Conservation (phyloP, 2,329 filamentous ascomycete genomes). For the Chlorencoelia australis region DNA sequence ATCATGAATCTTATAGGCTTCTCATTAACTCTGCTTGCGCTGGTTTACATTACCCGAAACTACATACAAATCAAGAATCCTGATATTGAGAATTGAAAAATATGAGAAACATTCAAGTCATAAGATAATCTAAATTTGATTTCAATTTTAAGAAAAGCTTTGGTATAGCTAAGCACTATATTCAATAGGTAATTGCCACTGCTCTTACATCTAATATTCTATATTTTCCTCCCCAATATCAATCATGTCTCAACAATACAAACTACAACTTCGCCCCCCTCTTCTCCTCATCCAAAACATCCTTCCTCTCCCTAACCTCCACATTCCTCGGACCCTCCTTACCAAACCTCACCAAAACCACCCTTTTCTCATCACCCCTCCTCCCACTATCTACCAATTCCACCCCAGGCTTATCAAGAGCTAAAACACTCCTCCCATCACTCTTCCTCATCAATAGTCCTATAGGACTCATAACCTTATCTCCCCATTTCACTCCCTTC, state of each 20-base stretch:
- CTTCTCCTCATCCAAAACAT: constrained; percentile 39
- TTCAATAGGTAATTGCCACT: no score
- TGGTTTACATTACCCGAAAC: no score
- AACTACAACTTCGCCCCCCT: constrained; percentile 41
- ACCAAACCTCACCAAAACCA: constrained; percentile 45
- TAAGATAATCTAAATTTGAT: no score
- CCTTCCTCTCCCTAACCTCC: constrained; percentile 40
- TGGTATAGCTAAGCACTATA: no score
- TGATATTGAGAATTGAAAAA: no score
- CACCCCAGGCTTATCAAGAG: constrained; percentile 45
- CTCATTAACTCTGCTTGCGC: no score
- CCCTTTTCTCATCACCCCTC: constrained; percentile 48
- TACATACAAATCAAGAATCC: no score
- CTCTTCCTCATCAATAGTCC: constrained; percentile 35
- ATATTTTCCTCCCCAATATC: no score
- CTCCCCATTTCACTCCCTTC: constrained; percentile 37
- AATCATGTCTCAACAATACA: constrained; percentile 40
- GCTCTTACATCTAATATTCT: no score
- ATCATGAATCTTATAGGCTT: no score
- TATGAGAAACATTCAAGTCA: no score
- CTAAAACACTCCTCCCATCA: constrained; percentile 45
- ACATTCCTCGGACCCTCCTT: constrained; percentile 42
- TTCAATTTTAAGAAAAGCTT: no score
- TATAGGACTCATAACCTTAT: constrained; percentile 52
- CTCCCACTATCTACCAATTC: constrained; percentile 40